These are phyloP conservation scores for Setomelanomma holmii DNA, from an alignment of 2,329 filamentous ascomycete genomes.

Conservation along the genomic window DNA sequence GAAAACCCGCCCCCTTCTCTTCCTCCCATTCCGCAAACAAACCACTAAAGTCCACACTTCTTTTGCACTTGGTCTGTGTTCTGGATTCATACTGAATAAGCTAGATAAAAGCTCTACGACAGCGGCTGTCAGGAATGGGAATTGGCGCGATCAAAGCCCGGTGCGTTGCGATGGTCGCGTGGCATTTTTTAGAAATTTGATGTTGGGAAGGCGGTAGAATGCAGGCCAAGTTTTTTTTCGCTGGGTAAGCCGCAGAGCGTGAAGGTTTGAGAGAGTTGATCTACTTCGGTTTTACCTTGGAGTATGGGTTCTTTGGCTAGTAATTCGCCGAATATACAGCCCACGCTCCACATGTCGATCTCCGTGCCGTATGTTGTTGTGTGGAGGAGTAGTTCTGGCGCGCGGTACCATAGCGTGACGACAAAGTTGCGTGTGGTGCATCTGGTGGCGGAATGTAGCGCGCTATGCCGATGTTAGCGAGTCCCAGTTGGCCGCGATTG, in stretches of 20 bases:
- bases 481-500: conserved; percentile 92
- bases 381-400: conserved; percentile 88
- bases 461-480: conserved; percentile 98
- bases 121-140: conserved; percentile 79
- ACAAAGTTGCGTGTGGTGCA: conserved; percentile 86
- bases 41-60: conserved; percentile 66
- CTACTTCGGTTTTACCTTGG: conserved; percentile 90
- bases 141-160: conserved; percentile 73
- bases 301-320: conserved; percentile 82
- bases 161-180: conserved; percentile 41
- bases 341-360: conserved; percentile 95
- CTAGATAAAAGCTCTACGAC: conserved; percentile 73
- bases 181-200: conserved; percentile 75
- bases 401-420: conserved; percentile 95
- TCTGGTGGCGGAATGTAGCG: conserved; percentile 75
- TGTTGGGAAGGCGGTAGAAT: conserved; percentile 87
- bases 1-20: conserved; percentile 58
- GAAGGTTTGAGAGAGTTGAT: conserved; percentile 82
- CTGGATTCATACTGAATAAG: conserved; percentile 78
- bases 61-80: conserved; percentile 70
- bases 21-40: conserved; percentile 58
- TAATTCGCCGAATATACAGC: conserved; percentile 94
- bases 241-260: conserved; percentile 86
- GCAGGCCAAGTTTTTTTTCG: conserved; percentile 82
- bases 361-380: conserved; percentile 74